Base-by-base conservation (phyloP, 352 stramenopile species). In the Pythium grandisporangium region DNA sequence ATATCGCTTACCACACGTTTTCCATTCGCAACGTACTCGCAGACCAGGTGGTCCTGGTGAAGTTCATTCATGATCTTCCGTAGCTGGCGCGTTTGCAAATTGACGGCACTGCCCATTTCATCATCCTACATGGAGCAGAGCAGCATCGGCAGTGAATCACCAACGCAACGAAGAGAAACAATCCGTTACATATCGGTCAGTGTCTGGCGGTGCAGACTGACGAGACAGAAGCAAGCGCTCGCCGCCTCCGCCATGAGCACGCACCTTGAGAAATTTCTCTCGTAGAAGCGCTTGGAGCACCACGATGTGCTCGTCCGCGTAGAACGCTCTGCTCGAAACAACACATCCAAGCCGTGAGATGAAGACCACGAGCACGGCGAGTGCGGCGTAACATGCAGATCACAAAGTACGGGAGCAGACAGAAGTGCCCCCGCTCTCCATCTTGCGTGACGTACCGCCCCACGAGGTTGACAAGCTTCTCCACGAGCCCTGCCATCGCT, bases 21-120 rank as follows among this genome's bases (percentile, higher is more conserved):
- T n/a, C n/a, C n/a, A 30, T 6, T 17, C n/a, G 10, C 7, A 10
- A 63, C 74, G 42, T 40, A 93, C 81, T 87, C 70, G 68, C 71
- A 93, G 44, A 93, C 74, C 37, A 93, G 65, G 34, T 90, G 58
- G 47, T 93, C 81, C 41, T 89, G 73, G 38, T 92, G 75, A 20
- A 93, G 55, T 44, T 93, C 81, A 38, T 88, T 89, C 65, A 90
- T 90, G 55, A 90, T 90, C 47, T 93, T 93, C 38, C 81, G 77
- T 45, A 91, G 65, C 79, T 93, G 81, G 14, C 78, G 75, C 22
- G 78, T 92, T 65, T 93, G 81, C 6, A 93, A 53, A 50, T 93
- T 93, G 41, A 93, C 74, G 19, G 81, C 74, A 43, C 71, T 92
- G 21, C 78, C 78, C 81, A 93, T 92, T 19, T 93, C 78, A 49